These are phyloP conservation scores for Oryza brachyantha DNA, from an alignment of 176 grass and related monocot genomes.

Conservation along the genomic window DNA sequence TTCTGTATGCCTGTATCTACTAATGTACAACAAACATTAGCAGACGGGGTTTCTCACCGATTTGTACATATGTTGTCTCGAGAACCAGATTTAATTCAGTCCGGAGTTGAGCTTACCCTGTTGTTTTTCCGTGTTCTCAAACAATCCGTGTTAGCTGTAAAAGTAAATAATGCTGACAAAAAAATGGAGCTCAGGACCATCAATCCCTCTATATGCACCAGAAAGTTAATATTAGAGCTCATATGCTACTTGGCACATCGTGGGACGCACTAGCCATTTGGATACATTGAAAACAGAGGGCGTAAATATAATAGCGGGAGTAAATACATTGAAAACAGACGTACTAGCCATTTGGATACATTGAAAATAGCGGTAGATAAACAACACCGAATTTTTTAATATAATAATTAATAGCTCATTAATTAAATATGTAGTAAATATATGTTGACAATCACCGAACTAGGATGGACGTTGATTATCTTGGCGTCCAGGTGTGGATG, in stretches of 20 bases:
- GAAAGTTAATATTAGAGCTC: not conserved
- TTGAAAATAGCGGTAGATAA: not conserved
- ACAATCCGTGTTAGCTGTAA: constrained; percentile 74
- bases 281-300: too few species aligned
- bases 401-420: too few species aligned
- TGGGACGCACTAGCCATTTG: too few species aligned
- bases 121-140: constrained; percentile 41
- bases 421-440: too few species aligned
- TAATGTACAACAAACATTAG: not conserved
- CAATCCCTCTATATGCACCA: constrained; percentile 53
- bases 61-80: not conserved
- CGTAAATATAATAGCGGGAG: too few species aligned
- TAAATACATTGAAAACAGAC: too few species aligned
- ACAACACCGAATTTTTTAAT: too few species aligned
- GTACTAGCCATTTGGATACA: too few species aligned
- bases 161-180: constrained; percentile 89
- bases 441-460: too few species aligned
- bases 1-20: not conserved
- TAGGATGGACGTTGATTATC: too few species aligned
- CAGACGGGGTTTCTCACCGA: constrained; percentile 12
- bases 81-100: not conserved
- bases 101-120: constrained; percentile 2
- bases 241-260: too few species aligned
- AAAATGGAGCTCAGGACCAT: constrained; percentile 95
- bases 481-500: too few species aligned